Base-by-base conservation (phyloP, 2,329 filamentous ascomycete genomes). In the Cordyceps sp. region DNA sequence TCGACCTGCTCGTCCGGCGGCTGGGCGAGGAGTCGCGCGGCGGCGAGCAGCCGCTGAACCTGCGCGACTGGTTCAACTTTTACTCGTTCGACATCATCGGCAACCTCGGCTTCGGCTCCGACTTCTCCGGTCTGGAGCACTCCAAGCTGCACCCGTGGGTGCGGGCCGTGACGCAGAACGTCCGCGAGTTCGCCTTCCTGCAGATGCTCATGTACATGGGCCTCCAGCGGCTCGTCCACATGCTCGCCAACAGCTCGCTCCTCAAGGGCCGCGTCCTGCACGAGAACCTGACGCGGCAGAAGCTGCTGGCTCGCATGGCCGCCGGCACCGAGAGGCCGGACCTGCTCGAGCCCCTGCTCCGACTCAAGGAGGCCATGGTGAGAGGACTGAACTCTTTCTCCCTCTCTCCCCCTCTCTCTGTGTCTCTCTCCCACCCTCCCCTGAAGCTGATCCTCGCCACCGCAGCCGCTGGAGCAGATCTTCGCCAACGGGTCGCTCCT, bases 1-100 rank as follows among this genome's bases (percentile, higher is more conserved):
- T 58, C 15, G 45, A 54, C 30, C 37, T 59, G 10, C 49, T 64
- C 26, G 47, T 62, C 21, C 29, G 42, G 5, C 49, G 48, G 20
- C 39, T 64, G 22, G 44, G 40, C 20, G 52, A 58, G 16, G 42
- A 53, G 5, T 29, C 28, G 26, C 23, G 32, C 36, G n/a, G 39
- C 13, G 22, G 26, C 13, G 17, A 5, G 30, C 34, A 30, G 10
- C 26, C 31, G 13, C 6, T 36, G 4, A 18, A 45, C 23, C 38
- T 50, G 32, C 32, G 37, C 0, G 34, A 38, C 16, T 49, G 40
- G 47, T 45, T 41, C 39, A 45, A 45, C 27, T 45, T 30, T 23
- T 36, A 38, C 10, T 46, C 45, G 5, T 49, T 49, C 19, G 46
- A 49, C 27, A 35, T 49, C 9, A 47, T 49, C 14, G 45, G 41